phyloP scores from a whole-genome alignment of 2,329 filamentous ascomycete genomes.

The Colletotrichum tropicale region DNA sequence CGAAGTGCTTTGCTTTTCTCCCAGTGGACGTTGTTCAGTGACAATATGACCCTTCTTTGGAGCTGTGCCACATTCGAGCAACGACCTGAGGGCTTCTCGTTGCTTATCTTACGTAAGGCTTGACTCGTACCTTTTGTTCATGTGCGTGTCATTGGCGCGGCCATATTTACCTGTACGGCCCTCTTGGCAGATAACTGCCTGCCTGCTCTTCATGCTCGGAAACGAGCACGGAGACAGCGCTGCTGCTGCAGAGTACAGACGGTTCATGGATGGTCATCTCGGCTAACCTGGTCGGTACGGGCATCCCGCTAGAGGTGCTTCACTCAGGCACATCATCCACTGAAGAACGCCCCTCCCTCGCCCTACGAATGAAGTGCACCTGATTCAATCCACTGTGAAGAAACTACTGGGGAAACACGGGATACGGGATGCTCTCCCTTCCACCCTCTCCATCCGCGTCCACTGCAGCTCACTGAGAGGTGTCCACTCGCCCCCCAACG shows the following conservation, averaged over 20 bases:
- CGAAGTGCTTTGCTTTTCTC: background rate
- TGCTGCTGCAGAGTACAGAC: background rate
- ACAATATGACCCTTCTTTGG: background rate
- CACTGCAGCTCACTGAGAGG: background rate
- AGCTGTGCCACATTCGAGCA: background rate
- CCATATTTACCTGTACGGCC: background rate
- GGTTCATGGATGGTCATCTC: background rate
- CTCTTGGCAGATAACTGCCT: background rate
- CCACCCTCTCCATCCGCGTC: background rate
- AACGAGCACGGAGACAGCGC: background rate
- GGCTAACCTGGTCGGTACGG: background rate
- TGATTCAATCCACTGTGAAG: background rate
- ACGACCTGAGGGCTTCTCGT: background rate
- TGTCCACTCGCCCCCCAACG: slow-evolving; percentile 10
- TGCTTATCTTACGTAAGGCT: background rate
- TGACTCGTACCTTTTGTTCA: background rate
- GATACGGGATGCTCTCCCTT: background rate
- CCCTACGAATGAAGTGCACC: background rate
- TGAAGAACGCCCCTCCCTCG: slow-evolving; percentile 6
- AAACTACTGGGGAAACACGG: background rate
- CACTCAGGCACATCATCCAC: slow-evolving; percentile 1
- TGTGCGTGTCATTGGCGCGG: background rate
- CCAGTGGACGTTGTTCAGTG: background rate
- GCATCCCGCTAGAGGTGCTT: background rate
- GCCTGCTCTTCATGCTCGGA: background rate